A percentile compares a stretch with the other conserved stretches of the same genome.
phyloP scores from a whole-genome alignment of 331 rosid genomes.

The Quercus lobata region DNA sequence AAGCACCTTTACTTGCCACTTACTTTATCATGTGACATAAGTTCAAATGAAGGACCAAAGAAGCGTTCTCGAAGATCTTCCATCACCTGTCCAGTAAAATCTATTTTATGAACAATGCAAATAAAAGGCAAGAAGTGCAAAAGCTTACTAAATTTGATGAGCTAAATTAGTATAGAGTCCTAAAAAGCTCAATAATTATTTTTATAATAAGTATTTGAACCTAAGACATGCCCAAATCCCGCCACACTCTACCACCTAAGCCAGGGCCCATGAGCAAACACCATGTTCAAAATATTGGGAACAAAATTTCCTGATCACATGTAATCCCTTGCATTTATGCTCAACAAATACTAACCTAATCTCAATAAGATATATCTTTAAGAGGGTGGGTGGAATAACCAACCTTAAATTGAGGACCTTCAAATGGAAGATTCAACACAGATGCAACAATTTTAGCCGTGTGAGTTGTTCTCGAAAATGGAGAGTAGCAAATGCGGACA shows the following conservation, averaged over 20 bases:
- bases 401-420: constrained; percentile 73
- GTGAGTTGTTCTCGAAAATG: constrained; percentile 77
- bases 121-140: background rate
- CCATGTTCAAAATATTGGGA: background rate
- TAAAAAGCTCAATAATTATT: background rate
- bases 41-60: constrained; percentile 88
- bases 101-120: background rate
- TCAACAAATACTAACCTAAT: background rate
- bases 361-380: background rate
- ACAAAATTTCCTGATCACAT: background rate
- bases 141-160: background rate
- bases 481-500: constrained; percentile 77
- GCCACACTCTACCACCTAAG: background rate
- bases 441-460: constrained; percentile 67
- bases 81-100: constrained; percentile 39
- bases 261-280: background rate
- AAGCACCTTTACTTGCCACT: constrained; percentile 11
- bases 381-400: background rate
- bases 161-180: background rate
- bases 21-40: constrained; percentile 77
- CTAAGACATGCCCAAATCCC: background rate
- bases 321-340: background rate
- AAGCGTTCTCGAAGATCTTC: constrained; percentile 71
- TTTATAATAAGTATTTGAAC: background rate
- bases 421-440: constrained; percentile 51